Conservation (phyloP, 1,284 basidiomycete species). For the Malassezia dermatis region DNA sequence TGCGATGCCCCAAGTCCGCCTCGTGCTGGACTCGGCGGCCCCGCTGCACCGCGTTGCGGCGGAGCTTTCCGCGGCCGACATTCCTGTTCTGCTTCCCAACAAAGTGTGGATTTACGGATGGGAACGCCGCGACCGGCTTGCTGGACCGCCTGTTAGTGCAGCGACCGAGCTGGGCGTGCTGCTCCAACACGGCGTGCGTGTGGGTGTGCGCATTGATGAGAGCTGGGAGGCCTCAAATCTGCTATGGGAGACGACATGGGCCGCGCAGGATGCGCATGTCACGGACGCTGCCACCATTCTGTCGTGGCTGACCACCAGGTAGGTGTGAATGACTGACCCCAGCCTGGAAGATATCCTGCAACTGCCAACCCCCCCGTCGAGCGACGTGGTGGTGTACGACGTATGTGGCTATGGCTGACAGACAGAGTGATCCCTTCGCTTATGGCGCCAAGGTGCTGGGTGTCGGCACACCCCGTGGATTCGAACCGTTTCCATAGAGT, state of each 20-base stretch:
- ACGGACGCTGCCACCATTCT: neutral
- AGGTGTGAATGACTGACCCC: slow-evolving; percentile 56
- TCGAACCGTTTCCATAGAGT: slow-evolving; percentile 21
- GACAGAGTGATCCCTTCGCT: slow-evolving; percentile 51
- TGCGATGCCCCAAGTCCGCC: slow-evolving; percentile 58
- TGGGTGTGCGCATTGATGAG: slow-evolving; percentile 60
- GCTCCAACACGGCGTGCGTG: slow-evolving; percentile 59
- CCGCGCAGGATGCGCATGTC: slow-evolving; percentile 25
- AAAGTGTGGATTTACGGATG: slow-evolving; percentile 60
- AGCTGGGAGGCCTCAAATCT: slow-evolving; percentile 59
- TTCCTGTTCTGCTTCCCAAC: slow-evolving; percentile 64
- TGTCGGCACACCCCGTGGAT: slow-evolving; percentile 38
- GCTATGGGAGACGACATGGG: slow-evolving; percentile 53
- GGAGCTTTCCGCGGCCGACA: slow-evolving; percentile 59
- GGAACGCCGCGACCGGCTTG: slow-evolving; percentile 60
- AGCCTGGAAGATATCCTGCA: slow-evolving; percentile 60
- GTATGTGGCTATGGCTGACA: slow-evolving; percentile 11
- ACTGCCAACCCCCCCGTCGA: slow-evolving; percentile 49
- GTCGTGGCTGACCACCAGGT: slow-evolving; percentile 50
- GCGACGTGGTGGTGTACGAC: slow-evolving; percentile 59
- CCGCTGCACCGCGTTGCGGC: slow-evolving; percentile 60
- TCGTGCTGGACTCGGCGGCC: slow-evolving; percentile 59
- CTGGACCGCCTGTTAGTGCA: slow-evolving; percentile 64
- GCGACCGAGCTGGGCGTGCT: slow-evolving; percentile 60
- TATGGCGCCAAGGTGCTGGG: slow-evolving; percentile 58